Evolutionary conservation across 1,284 basidiomycete species (phyloP).

Genomic region (Heterobasidion irregulare): DNA sequence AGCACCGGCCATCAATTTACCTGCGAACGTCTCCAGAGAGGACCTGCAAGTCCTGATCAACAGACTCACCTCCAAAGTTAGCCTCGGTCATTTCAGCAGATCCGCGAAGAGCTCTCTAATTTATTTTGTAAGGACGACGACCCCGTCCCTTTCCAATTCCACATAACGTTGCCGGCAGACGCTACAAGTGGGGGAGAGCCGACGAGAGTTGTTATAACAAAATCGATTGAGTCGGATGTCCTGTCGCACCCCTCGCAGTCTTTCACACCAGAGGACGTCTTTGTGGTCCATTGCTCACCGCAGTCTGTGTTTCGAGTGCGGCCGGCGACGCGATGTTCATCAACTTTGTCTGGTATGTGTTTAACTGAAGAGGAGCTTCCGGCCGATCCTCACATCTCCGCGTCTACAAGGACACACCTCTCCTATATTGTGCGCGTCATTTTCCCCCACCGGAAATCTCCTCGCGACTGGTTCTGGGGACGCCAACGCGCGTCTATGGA

Average conservation of each 20-base stretch:
- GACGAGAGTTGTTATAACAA: conserved; percentile 71
- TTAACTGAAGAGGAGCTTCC: neutral
- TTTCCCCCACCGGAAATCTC: conserved; percentile 87
- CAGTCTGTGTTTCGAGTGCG: conserved; percentile 95
- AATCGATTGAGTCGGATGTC: conserved; percentile 76
- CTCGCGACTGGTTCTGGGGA: conserved; percentile 96
- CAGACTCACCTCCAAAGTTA: conserved; percentile 67
- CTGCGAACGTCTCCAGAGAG: conserved; percentile 81
- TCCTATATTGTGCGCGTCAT: conserved; percentile 91
- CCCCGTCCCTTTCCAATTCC: conserved; percentile 85
- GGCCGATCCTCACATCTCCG: neutral
- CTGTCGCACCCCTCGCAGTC: conserved; percentile 61
- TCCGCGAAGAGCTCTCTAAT: neutral
- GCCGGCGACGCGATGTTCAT: conserved; percentile 89
- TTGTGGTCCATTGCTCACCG: conserved; percentile 84
- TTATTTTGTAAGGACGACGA: conserved; percentile 60
- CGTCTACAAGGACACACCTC: conserved; percentile 71
- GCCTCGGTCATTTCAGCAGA: conserved; percentile 13
- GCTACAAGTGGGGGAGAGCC: conserved; percentile 40
- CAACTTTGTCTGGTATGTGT: conserved; percentile 74
- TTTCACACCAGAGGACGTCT: conserved; percentile 82
- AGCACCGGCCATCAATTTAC: conserved; percentile 82
- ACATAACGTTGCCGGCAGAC: conserved; percentile 63
- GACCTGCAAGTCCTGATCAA: conserved; percentile 83
- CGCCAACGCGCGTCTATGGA: conserved; percentile 90